These are phyloP conservation scores for Colletotrichum coccodes DNA, from an alignment of 2,329 filamentous ascomycete species.

Conservation along the genomic window DNA sequence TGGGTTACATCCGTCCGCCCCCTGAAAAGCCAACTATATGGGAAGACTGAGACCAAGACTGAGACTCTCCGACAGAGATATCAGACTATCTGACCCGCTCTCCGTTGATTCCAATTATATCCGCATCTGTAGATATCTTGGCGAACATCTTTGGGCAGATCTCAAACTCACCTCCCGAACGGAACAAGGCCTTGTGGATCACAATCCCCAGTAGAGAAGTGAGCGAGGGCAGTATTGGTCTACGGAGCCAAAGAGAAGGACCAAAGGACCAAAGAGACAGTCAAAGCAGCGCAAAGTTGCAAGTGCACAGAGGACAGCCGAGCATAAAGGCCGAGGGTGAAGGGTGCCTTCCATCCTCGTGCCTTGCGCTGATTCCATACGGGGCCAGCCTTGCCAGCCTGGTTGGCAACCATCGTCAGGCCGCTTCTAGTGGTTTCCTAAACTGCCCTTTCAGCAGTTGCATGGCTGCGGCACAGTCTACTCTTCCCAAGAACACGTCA, in stretches of 20 bases:
- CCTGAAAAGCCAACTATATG: conserved; percentile 9
- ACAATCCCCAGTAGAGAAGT: not conserved
- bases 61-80: conserved; percentile 10
- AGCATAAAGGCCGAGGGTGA: conserved; percentile 2
- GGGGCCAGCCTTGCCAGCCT: not conserved
- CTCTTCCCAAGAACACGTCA: not conserved
- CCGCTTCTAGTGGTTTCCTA: conserved; percentile 14
- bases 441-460: not conserved
- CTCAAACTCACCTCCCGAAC: conserved; percentile 14
- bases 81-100: conserved; percentile 1
- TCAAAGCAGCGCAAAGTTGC: conserved; percentile 9
- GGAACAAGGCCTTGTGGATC: not conserved
- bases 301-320: conserved; percentile 2
- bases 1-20: conserved; percentile 22
- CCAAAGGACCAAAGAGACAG: not conserved
- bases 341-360: conserved; percentile 12
- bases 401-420: not conserved
- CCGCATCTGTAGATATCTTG: conserved; percentile 25
- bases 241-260: not conserved
- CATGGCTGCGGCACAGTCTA: not conserved
- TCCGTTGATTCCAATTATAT: conserved; percentile 21
- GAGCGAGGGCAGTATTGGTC: not conserved
- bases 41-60: conserved; percentile 24
- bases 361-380: not conserved
- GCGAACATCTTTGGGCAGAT: not conserved